phyloP scores from a whole-genome alignment of 2,329 filamentous ascomycete species.

The Aspergillus pseudoglaucus region DNA sequence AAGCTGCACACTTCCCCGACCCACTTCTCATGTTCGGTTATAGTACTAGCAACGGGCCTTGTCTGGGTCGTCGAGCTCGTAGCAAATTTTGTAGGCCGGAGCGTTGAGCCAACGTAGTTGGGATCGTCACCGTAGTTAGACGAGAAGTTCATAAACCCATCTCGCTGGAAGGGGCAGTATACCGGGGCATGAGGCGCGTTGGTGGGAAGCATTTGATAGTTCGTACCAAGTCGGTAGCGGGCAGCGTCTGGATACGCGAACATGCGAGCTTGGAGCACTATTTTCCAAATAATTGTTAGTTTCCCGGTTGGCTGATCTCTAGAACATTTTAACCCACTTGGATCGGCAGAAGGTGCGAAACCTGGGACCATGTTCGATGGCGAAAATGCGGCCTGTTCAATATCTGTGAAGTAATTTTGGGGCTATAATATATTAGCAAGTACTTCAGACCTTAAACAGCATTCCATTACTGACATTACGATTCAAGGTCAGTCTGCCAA shows the following conservation, averaged over 20 bases:
- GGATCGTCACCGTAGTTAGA: constrained; percentile 56
- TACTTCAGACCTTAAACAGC: background rate
- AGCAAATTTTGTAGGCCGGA: constrained; percentile 20
- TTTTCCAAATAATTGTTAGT: constrained; percentile 2
- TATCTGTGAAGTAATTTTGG: constrained; percentile 59
- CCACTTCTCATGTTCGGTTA: constrained; percentile 26
- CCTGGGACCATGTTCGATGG: constrained; percentile 60
- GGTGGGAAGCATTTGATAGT: constrained; percentile 37
- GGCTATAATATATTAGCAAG: constrained; percentile 16
- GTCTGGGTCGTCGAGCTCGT: constrained; percentile 6
- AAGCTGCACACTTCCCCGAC: constrained; percentile 17
- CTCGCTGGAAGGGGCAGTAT: constrained; percentile 48
- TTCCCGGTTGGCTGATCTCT: constrained; percentile 4
- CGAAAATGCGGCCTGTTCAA: constrained; percentile 62
- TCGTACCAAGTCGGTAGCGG: constrained; percentile 37
- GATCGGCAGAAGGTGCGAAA: constrained; percentile 56
- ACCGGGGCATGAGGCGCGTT: constrained; percentile 30
- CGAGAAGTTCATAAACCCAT: constrained; percentile 31
- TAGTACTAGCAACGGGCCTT: constrained; percentile 9
- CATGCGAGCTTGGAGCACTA: constrained; percentile 53
- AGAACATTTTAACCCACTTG: constrained; percentile 27
- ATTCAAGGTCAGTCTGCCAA: constrained; percentile 71
- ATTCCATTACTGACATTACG: constrained; percentile 48
- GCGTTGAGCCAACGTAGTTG: constrained; percentile 42
- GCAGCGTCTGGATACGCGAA: constrained; percentile 55